phyloP scores from a whole-genome alignment of 1,284 basidiomycete species.

The Kwoniella shivajii region DNA sequence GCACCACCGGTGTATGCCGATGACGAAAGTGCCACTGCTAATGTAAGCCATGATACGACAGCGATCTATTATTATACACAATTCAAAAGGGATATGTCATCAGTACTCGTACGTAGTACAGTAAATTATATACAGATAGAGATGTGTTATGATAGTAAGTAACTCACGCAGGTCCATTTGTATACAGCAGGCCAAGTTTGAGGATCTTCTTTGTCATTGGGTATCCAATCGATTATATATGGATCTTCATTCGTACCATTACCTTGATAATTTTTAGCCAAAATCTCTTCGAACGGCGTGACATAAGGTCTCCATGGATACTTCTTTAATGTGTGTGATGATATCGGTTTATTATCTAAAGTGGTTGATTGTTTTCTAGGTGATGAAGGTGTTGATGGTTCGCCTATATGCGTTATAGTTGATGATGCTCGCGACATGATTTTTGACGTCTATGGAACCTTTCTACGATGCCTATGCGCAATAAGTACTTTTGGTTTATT shows the following conservation, averaged over 20 bases:
- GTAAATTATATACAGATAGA: too few relatives aligned
- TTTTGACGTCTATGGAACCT: too few relatives aligned
- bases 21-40: conserved; percentile 39
- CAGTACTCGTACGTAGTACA: background rate
- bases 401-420: conserved; percentile 16
- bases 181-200: conserved; percentile 36
- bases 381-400: background rate
- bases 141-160: background rate
- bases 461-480: too few relatives aligned
- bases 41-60: conserved; percentile 30
- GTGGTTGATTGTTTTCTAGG: background rate
- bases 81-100: background rate
- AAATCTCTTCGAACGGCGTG: conserved; percentile 51
- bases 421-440: conserved; percentile 10
- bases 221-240: conserved; percentile 52
- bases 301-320: conserved; percentile 43
- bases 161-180: conserved; percentile 40
- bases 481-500: too few relatives aligned
- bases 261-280: conserved; percentile 49
- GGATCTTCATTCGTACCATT: conserved; percentile 52
- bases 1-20: conserved; percentile 43
- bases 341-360: conserved; percentile 16
- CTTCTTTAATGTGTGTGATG: conserved; percentile 35
- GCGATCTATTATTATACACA: conserved; percentile 4
- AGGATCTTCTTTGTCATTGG: conserved; percentile 42